phyloP scores from a whole-genome alignment of 1,284 basidiomycete species.

The Papiliotrema fonsecae region DNA sequence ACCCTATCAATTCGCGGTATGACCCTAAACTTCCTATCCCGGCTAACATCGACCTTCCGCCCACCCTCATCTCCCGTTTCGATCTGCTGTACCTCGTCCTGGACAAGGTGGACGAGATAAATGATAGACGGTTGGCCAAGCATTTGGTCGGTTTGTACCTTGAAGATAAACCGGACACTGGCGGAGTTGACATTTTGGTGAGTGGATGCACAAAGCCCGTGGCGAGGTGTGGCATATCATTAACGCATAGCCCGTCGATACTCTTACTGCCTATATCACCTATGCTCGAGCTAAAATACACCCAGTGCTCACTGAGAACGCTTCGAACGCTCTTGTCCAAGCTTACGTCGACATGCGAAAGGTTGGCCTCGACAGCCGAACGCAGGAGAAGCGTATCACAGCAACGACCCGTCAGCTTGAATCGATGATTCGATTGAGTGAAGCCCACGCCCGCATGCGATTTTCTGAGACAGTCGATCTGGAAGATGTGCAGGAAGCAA shows the following conservation, averaged over 20 bases:
- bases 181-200: slow-evolving; percentile 71
- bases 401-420: slow-evolving; percentile 97
- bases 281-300: slow-evolving; percentile 85
- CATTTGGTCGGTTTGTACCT: slow-evolving; percentile 91
- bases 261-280: slow-evolving; percentile 89
- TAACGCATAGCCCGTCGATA: slow-evolving; percentile 66
- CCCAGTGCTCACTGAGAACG: slow-evolving; percentile 82
- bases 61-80: slow-evolving; percentile 95
- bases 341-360: slow-evolving; percentile 93
- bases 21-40: slow-evolving; percentile 84
- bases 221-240: not conserved
- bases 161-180: slow-evolving; percentile 74
- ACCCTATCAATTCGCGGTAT: slow-evolving; percentile 95
- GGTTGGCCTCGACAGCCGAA: slow-evolving; percentile 81
- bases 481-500: slow-evolving; percentile 83
- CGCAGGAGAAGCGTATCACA: slow-evolving; percentile 88
- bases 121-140: slow-evolving; percentile 85
- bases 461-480: slow-evolving; percentile 79
- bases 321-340: slow-evolving; percentile 74
- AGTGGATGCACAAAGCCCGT: slow-evolving; percentile 34
- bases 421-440: slow-evolving; percentile 94
- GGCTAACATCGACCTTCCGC: slow-evolving; percentile 81
- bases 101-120: slow-evolving; percentile 85
- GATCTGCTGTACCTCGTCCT: slow-evolving; percentile 96
- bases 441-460: slow-evolving; percentile 94